Evolutionary conservation across 164 flowering plant species (phyloP).

Genomic region (Vitis cinerea): DNA sequence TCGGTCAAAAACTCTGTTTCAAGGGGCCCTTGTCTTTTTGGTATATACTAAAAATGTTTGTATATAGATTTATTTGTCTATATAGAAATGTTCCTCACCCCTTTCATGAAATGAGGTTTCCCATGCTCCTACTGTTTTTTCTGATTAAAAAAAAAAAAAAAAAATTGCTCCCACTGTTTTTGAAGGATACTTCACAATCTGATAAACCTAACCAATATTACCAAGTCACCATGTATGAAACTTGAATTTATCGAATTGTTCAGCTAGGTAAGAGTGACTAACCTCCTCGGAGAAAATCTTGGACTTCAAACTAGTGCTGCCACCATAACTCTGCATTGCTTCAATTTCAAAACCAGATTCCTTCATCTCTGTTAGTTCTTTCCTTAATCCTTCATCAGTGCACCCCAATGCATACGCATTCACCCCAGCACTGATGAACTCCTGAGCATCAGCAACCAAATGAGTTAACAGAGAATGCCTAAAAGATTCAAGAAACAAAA

Average conservation of each 20-base stretch:
- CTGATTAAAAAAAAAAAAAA: too few relatives aligned
- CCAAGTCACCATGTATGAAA: background rate
- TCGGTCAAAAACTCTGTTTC: too few relatives aligned
- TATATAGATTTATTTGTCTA: too few relatives aligned
- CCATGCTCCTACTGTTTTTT: too few relatives aligned
- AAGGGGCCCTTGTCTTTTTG: too few relatives aligned
- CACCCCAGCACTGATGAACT: conserved; percentile 91
- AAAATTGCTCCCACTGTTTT: too few relatives aligned
- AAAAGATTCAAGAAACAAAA: background rate
- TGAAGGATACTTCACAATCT: background rate
- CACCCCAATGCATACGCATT: conserved; percentile 96
- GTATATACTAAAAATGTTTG: too few relatives aligned
- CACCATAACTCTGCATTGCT: conserved; percentile 59
- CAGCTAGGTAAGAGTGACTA: conserved; percentile 2
- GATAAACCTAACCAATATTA: background rate
- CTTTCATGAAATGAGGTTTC: too few relatives aligned
- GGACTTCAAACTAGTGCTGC: conserved; percentile 73
- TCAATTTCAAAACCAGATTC: conserved; percentile 79
- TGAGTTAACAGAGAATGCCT: background rate
- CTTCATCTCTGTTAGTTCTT: conserved; percentile 75
- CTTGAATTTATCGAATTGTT: background rate
- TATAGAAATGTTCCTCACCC: too few relatives aligned
- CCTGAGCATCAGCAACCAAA: conserved; percentile 40
- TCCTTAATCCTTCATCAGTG: conserved; percentile 84
- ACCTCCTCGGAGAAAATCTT: conserved; percentile 77